Percentiles rank a stretch among this genome's conserved stretches.
These are phyloP conservation scores for Haplosporangium gracile DNA, from an alignment of 192 early-diverging fungal species.

Conservation along the genomic window DNA sequence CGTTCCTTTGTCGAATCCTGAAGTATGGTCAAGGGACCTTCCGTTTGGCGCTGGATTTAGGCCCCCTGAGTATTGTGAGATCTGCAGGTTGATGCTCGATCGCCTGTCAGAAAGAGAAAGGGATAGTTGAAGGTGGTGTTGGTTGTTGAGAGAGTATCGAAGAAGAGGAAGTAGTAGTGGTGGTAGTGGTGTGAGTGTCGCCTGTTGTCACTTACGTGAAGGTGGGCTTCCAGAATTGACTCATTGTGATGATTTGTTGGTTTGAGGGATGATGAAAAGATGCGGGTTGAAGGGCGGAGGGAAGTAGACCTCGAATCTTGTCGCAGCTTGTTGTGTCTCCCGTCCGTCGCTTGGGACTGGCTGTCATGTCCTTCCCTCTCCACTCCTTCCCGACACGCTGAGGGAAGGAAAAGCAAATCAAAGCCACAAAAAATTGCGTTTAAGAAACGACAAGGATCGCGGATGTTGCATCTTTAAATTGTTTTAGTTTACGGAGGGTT, in stretches of 20 bases:
- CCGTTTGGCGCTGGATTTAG: background rate
- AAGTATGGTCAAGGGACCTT: background rate
- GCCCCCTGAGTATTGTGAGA: background rate
- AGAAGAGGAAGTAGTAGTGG: background rate
- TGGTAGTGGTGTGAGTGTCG: background rate
- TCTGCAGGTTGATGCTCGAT: background rate
- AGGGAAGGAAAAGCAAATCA: background rate
- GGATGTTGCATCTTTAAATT: background rate
- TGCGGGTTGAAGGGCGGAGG: background rate
- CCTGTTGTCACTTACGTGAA: constrained; percentile 46
- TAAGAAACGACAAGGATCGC: background rate
- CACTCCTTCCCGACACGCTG: background rate
- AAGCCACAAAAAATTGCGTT: constrained; percentile 12
- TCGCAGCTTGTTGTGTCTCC: background rate
- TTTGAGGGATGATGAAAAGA: constrained; percentile 18
- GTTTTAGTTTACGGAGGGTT: constrained; percentile 15
- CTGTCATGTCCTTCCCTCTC: too few species aligned
- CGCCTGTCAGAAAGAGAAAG: background rate
- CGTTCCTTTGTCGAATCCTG: background rate
- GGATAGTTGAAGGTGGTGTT: background rate
- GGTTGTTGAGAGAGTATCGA: background rate
- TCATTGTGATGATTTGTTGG: constrained; percentile 23
- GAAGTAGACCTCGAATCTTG: background rate
- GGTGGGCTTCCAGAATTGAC: constrained; percentile 58
- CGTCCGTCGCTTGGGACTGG: background rate